A percentile compares a stretch with the other conserved stretches of the same genome.
These are phyloP conservation scores for Kuraishia hungarica DNA, from an alignment of 805 yeast species.

Conservation along the genomic window DNA sequence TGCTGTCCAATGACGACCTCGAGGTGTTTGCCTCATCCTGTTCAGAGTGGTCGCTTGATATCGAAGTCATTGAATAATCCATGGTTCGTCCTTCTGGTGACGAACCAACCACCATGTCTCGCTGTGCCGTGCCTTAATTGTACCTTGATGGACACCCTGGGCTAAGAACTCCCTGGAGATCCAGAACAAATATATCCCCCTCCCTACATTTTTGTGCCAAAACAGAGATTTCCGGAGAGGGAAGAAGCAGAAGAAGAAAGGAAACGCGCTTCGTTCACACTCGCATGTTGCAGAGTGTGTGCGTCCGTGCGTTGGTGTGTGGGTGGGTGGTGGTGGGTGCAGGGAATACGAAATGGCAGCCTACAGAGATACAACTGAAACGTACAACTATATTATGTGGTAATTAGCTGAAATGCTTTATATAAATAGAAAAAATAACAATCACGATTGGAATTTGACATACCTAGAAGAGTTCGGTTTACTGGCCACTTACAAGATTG, in stretches of 20 bases:
- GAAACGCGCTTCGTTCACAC: neutral
- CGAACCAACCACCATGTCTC: neutral
- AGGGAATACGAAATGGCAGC: neutral
- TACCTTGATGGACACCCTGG: neutral
- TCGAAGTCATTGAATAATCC: neutral
- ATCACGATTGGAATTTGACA: too few species aligned
- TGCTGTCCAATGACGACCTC: neutral
- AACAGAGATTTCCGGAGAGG: neutral
- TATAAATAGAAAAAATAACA: too few species aligned
- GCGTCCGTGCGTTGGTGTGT: neutral
- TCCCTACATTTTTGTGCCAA: neutral
- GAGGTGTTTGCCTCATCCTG: neutral
- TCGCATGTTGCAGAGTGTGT: neutral
- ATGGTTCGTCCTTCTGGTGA: neutral
- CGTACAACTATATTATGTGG: too few species aligned
- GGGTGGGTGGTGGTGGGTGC: neutral
- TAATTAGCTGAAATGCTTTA: too few species aligned
- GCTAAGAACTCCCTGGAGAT: neutral
- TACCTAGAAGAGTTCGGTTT: too few species aligned
- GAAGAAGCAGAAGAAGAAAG: neutral
- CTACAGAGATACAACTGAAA: neutral
- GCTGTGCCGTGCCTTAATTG: neutral
- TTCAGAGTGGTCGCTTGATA: neutral
- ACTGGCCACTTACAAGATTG: too few species aligned
- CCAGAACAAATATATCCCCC: neutral